Percentiles rank a stretch among this genome's conserved stretches.
Conservation (phyloP, 352 stramenopile species). For the Phytophthora hybrid region DNA sequence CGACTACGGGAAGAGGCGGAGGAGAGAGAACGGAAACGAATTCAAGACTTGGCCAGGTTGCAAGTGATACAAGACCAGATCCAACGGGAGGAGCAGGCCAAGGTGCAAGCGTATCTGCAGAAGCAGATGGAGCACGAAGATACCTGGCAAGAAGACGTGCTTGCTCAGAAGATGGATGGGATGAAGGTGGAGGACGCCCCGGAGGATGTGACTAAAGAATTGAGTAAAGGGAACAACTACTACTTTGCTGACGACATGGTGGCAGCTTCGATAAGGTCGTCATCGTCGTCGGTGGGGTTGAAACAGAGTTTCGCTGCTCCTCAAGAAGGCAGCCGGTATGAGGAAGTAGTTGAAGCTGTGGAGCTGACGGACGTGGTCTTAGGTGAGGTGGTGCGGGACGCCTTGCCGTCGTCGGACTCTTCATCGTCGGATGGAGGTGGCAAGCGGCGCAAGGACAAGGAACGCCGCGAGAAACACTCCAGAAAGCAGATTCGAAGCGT, state of each 20-base stretch:
- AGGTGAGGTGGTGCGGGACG: constrained; percentile 43
- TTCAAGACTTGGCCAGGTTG: constrained; percentile 17
- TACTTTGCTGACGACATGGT: constrained; percentile 31
- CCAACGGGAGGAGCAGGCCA: constrained; percentile 25
- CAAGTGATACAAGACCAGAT: constrained; percentile 24
- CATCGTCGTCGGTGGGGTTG: constrained; percentile 4
- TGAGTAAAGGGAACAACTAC: background rate
- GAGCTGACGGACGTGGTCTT: constrained; percentile 10
- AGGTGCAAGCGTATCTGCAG: constrained; percentile 33
- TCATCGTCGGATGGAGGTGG: constrained; percentile 20
- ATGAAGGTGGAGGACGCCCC: constrained; percentile 21
- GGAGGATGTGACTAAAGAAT: constrained; percentile 9
- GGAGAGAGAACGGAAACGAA: constrained; percentile 18
- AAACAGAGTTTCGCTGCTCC: constrained; percentile 19
- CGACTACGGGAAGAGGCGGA: constrained; percentile 14
- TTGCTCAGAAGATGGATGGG: constrained; percentile 7
- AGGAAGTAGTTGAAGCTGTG: constrained; percentile 16
- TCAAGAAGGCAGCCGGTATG: constrained; percentile 2
- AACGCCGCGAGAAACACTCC: constrained; percentile 8
- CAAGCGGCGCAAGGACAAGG: constrained; percentile 20
- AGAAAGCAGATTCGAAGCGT: constrained; percentile 19
- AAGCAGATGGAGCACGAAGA: constrained; percentile 37
- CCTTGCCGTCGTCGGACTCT: constrained; percentile 48
- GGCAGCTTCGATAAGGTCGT: constrained; percentile 18
- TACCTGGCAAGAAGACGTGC: constrained; percentile 16